Evolutionary conservation across 2,329 filamentous ascomycete species (phyloP).

Genomic region (Hansfordia pulvinata): DNA sequence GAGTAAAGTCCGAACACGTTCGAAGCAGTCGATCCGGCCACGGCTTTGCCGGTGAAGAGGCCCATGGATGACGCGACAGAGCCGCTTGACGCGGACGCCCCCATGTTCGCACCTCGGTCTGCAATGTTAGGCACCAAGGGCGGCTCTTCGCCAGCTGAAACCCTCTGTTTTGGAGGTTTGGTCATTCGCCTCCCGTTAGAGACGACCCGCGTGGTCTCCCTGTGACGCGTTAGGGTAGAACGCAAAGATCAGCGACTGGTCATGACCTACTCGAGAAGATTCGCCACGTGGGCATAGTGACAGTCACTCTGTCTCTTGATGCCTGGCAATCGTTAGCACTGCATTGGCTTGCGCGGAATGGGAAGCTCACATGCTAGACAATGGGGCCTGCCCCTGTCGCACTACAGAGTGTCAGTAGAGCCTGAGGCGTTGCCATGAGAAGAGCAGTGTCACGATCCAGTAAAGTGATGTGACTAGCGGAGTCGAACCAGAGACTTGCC

Average conservation of each 20-base stretch:
- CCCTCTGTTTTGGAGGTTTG: conserved; percentile 61
- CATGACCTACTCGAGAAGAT: conserved; percentile 56
- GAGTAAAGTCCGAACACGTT: conserved; percentile 73
- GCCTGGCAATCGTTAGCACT: conserved; percentile 26
- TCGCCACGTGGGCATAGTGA: conserved; percentile 63
- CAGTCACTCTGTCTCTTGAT: conserved; percentile 67
- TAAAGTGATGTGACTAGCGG: too few relatives aligned
- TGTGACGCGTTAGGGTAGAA: conserved; percentile 14
- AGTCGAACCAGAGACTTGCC: too few relatives aligned
- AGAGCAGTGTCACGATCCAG: background rate
- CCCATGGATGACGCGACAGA: conserved; percentile 43
- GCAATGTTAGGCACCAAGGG: conserved; percentile 38
- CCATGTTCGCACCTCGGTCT: conserved; percentile 33
- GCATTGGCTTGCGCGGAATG: conserved; percentile 1
- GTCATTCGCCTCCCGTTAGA: conserved; percentile 83
- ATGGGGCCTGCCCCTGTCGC: conserved; percentile 59
- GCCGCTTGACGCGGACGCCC: conserved; percentile 31
- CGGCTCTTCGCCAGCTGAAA: conserved; percentile 20
- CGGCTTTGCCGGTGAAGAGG: conserved; percentile 60
- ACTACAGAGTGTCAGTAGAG: conserved; percentile 30
- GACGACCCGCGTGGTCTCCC: conserved; percentile 43
- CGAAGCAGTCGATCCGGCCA: conserved; percentile 55
- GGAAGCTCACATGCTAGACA: conserved; percentile 45
- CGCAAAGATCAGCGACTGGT: background rate
- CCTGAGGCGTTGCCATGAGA: too few relatives aligned